Evolutionary conservation across 1,284 basidiomycete genomes (phyloP).

Genomic region (Nidula niveotomentosa): DNA sequence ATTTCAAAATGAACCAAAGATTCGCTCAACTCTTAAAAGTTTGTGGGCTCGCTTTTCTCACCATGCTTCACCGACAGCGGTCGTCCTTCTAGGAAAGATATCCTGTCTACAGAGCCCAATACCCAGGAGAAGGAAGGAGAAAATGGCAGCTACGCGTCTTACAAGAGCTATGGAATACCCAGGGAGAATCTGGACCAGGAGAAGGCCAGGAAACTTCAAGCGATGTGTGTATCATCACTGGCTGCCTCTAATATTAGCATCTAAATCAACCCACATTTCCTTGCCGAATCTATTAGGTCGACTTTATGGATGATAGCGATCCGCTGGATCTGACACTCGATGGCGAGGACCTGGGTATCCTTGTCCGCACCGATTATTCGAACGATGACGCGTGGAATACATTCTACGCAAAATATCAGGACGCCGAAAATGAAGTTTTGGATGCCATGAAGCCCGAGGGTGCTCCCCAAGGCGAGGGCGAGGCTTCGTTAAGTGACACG

Average conservation of each 20-base stretch:
- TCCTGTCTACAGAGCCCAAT: conserved; percentile 26
- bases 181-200: not conserved
- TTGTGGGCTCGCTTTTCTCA: conserved; percentile 1
- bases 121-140: conserved; percentile 38
- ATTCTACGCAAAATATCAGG: conserved; percentile 49
- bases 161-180: conserved; percentile 37
- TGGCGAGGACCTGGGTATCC: conserved; percentile 55
- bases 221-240: no score
- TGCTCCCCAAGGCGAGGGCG: no score
- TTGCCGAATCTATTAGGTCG: conserved; percentile 7
- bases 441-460: conserved; percentile 9
- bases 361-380: conserved; percentile 69
- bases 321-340: conserved; percentile 39
- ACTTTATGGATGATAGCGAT: conserved; percentile 23
- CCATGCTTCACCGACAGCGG: no score
- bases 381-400: conserved; percentile 62
- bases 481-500: no score
- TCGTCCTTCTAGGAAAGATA: conserved; percentile 25
- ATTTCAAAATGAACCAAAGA: not conserved
- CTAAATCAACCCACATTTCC: no score
- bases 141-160: conserved; percentile 37
- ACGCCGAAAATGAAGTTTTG: conserved; percentile 50
- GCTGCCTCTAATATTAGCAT: no score
- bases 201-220: no score
- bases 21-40: conserved; percentile 10